These are phyloP conservation scores for Globisporangium okanoganense DNA, from an alignment of 352 stramenopile species.

Conservation along the genomic window DNA sequence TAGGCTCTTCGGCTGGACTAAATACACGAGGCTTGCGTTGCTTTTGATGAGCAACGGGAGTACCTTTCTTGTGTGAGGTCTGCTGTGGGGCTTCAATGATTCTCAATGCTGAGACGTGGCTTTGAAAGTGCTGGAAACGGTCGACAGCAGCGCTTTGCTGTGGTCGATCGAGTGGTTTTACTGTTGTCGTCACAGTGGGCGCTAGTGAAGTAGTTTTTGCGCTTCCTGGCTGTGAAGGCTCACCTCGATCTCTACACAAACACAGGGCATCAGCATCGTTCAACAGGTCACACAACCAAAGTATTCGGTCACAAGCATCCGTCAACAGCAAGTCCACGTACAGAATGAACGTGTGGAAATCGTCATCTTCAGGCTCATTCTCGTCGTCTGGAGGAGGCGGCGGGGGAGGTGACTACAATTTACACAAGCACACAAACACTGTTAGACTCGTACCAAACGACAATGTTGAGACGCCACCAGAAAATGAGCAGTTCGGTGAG, in stretches of 20 bases:
- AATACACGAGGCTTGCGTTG: not conserved
- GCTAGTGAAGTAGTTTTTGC: not conserved
- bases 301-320: too few relatives aligned
- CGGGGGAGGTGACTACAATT: conserved; percentile 36
- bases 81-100: conserved; percentile 19
- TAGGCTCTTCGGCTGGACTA: conserved; percentile 13
- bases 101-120: conserved; percentile 26
- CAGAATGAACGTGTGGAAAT: conserved; percentile 28
- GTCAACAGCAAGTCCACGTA: not conserved
- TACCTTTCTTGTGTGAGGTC: not conserved
- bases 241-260: conserved; percentile 4
- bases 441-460: not conserved
- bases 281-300: too few relatives aligned
- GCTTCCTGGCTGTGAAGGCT: not conserved
- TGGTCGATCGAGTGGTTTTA: not conserved
- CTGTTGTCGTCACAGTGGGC: not conserved
- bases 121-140: conserved; percentile 37
- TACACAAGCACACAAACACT: not conserved
- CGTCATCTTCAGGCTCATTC: conserved; percentile 23
- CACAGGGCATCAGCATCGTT: not conserved
- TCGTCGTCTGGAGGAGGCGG: conserved; percentile 48
- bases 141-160: not conserved
- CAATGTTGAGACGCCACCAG: not conserved
- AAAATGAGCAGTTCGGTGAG: not conserved
- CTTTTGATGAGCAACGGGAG: not conserved